Evolutionary conservation across 2,329 filamentous ascomycete species (phyloP).

Genomic region (Monosporascus cannonballus): DNA sequence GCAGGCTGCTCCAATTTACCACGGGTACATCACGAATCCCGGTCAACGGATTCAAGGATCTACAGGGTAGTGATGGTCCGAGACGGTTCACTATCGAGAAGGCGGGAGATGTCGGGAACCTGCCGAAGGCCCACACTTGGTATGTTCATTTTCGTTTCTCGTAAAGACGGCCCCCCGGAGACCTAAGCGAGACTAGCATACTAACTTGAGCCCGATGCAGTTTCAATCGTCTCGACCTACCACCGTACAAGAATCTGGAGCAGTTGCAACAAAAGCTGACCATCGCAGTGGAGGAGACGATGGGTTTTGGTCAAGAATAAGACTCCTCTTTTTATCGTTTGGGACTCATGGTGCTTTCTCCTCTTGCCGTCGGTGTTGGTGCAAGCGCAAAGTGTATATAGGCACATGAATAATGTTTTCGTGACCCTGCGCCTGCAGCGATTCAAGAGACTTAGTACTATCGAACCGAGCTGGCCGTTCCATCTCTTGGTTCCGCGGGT

Average conservation of each 20-base stretch:
- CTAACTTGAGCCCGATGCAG: slow-evolving; percentile 38
- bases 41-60: slow-evolving; percentile 98
- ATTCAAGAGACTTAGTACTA: too few species aligned
- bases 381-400: neutral
- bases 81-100: slow-evolving; percentile 97
- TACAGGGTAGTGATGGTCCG: slow-evolving; percentile 94
- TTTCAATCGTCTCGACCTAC: slow-evolving; percentile 95
- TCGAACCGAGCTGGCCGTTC: too few species aligned
- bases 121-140: slow-evolving; percentile 98
- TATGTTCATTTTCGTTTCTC: slow-evolving; percentile 41
- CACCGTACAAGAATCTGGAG: slow-evolving; percentile 86
- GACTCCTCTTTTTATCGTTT: neutral
- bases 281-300: slow-evolving; percentile 96
- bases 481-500: too few species aligned
- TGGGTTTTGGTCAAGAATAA: slow-evolving; percentile 98
- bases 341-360: neutral
- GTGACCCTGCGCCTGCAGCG: too few species aligned
- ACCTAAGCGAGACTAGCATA: slow-evolving; percentile 9
- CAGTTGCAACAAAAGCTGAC: slow-evolving; percentile 83
- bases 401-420: neutral
- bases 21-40: slow-evolving; percentile 97
- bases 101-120: slow-evolving; percentile 79
- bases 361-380: neutral
- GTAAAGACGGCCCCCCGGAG: neutral
- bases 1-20: slow-evolving; percentile 88